A percentile compares a stretch with the other conserved stretches of the same genome.
These are phyloP conservation scores for Tephrocybe sp. DNA, from an alignment of 768 basidiomycete genomes.

Conservation along the genomic window DNA sequence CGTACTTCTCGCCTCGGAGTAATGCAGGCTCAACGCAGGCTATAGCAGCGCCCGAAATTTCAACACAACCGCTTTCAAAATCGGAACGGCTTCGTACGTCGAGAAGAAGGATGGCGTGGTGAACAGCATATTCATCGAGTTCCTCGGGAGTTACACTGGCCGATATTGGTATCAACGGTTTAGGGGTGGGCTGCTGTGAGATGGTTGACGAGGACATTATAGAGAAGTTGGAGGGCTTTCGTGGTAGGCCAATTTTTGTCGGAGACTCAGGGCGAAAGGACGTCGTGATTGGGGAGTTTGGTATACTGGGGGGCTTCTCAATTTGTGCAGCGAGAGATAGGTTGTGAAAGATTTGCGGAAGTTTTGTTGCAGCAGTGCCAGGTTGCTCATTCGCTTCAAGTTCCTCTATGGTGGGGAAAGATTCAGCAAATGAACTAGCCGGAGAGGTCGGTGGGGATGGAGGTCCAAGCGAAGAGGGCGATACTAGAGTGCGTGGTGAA, in stretches of 20 bases:
- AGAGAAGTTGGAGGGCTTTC: conserved; percentile 40
- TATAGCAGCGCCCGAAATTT: conserved; percentile 46
- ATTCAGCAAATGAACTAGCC: conserved; percentile 58
- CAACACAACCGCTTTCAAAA: conserved; percentile 74
- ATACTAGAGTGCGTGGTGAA: conserved; percentile 65
- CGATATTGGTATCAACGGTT: conserved; percentile 52
- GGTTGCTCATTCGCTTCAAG: conserved; percentile 41
- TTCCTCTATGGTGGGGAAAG: conserved; percentile 80
- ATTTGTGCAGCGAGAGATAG: conserved; percentile 29
- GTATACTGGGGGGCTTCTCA: conserved; percentile 68
- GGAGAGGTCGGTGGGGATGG: conserved; percentile 73
- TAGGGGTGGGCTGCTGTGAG: conserved; percentile 32
- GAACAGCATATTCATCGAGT: conserved; percentile 53
- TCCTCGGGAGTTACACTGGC: conserved; percentile 60
- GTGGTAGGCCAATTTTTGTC: conserved; percentile 30
- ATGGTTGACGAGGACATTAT: conserved; percentile 23
- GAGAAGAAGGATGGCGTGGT: conserved; percentile 68
- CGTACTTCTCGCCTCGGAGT: conserved; percentile 65
- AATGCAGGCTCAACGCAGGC: conserved; percentile 87
- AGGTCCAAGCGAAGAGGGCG: conserved; percentile 68
- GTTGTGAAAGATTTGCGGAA: conserved; percentile 3
- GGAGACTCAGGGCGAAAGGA: conserved; percentile 68
- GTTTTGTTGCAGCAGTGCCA: conserved; percentile 16
- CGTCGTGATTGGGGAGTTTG: conserved; percentile 56
- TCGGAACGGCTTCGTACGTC: conserved; percentile 81